Evolutionary conservation across 805 yeast genomes (phyloP), one percentile per base, ranked within the genome.

Genomic region (Candida nitratophila): DNA sequence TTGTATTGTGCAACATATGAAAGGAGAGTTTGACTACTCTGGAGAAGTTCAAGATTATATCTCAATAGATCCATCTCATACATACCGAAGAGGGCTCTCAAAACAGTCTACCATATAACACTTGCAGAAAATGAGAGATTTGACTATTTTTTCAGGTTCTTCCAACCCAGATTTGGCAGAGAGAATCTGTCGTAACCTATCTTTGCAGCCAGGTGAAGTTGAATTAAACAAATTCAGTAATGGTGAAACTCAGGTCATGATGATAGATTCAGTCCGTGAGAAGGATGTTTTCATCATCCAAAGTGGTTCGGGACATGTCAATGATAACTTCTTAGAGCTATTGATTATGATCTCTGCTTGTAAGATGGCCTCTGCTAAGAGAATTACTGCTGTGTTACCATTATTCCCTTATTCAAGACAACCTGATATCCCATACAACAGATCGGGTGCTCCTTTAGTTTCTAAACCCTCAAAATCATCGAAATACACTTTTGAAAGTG

Each of bases 341-440:
- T 65, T 89, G 53, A 83, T 89, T 51, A 77, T 86, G 73, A 79
- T 89, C 26, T 81, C 90, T n/a, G 96, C 96, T 2, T 87, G 96
- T 65, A 90, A 90, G 56, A 82, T 87, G 40, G 95, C 97, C 2
- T 81, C 91, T 46, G 96, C 96, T 14, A 78, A 77, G 46, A 73
- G 91, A 46, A 95, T 89, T 37, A 87, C 96, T 2, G 96, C 91
- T 0, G 96, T 89, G 27, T 70, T 86, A 63, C 99, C 99, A 3
- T 72, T 89, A 48, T 93, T 93, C 64, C 96, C 98, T 24, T 93
- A 93, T 61, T 86, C 96, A 3, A 76, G 99, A 57, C 99, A 93
- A 64, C 95, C 96, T 4, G 98, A 91, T 63, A 79, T 87, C 32
- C 96, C 96, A 29, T 85, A 84, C 57, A 79, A 86, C 45, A 75